phyloP scores from a whole-genome alignment of 1,139 yeast genomes.

The Ogataea hybrid region DNA sequence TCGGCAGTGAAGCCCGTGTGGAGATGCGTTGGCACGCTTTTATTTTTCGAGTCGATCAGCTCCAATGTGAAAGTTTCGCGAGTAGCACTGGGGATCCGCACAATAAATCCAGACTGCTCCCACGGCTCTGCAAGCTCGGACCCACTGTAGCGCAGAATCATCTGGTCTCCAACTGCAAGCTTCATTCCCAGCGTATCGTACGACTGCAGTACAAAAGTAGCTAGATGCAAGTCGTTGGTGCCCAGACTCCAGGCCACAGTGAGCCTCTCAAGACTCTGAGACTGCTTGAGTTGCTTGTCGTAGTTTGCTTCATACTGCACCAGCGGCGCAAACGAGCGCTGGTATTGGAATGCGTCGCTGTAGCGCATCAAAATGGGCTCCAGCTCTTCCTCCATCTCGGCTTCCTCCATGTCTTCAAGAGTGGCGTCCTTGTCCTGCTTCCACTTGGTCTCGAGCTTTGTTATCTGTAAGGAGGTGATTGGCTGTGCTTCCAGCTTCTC shows the following conservation, averaged over 20 bases:
- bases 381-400: conserved; percentile 56
- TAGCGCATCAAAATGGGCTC: conserved; percentile 76
- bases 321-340: conserved; percentile 80
- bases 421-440: conserved; percentile 63
- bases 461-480: conserved; percentile 64
- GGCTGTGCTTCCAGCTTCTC: conserved; percentile 53
- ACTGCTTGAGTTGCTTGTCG: conserved; percentile 72
- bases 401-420: conserved; percentile 52
- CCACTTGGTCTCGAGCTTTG: conserved; percentile 81
- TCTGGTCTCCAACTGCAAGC: conserved; percentile 86
- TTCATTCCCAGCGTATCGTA: conserved; percentile 65
- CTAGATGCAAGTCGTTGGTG: conserved; percentile 62
- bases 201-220: conserved; percentile 66
- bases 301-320: conserved; percentile 79
- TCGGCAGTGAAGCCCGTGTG: conserved; percentile 77
- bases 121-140: conserved; percentile 47
- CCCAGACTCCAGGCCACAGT: conserved; percentile 75
- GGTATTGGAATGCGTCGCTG: conserved; percentile 83
- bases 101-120: conserved; percentile 72
- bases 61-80: conserved; percentile 77
- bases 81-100: conserved; percentile 65
- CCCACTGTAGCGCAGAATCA: conserved; percentile 60
- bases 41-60: conserved; percentile 41
- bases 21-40: conserved; percentile 58
- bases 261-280: conserved; percentile 74